phyloP scores from a whole-genome alignment of 495 filamentous ascomycete genomes.

The Acidomyces sp. region DNA sequence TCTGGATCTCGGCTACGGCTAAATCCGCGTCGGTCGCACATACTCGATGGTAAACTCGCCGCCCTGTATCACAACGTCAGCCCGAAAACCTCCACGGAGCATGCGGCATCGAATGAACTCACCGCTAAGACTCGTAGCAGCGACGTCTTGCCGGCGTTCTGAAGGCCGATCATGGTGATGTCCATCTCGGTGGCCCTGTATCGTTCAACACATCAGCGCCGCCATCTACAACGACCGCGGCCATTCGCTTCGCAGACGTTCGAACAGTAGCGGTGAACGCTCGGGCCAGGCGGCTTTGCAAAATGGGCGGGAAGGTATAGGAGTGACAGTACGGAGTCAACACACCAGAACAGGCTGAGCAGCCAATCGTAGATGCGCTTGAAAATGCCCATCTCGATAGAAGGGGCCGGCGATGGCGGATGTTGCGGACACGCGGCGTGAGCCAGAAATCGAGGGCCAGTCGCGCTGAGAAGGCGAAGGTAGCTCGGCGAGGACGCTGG shows the following conservation, averaged over 20 bases:
- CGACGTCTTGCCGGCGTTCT: conserved; percentile 97
- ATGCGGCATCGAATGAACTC: conserved; percentile 31
- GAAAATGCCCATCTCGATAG: conserved; percentile 73
- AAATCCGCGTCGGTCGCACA: conserved; percentile 31
- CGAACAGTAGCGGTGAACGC: neutral
- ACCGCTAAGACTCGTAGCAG: conserved; percentile 88
- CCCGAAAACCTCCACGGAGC: conserved; percentile 16
- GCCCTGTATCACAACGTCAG: conserved; percentile 44
- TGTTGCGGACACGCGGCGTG: conserved; percentile 10
- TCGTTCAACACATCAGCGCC: conserved; percentile 19
- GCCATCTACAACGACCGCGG: conserved; percentile 6
- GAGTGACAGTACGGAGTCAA: conserved; percentile 3
- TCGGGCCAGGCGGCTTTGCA: neutral
- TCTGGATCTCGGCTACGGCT: conserved; percentile 2
- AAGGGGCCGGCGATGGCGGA: conserved; percentile 2
- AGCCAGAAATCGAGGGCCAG: conserved; percentile 7
- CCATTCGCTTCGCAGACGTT: neutral
- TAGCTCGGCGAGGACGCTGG: neutral
- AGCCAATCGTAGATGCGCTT: conserved; percentile 96
- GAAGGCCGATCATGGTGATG: conserved; percentile 96
- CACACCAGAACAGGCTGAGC: conserved; percentile 94
- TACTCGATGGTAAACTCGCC: conserved; percentile 99
- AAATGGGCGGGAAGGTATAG: conserved; percentile 2
- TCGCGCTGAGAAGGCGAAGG: conserved; percentile 3
- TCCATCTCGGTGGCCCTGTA: conserved; percentile 96